A percentile compares a stretch with the other conserved stretches of the same genome.
These are phyloP conservation scores for Choiromyces venosus DNA, from an alignment of 495 filamentous ascomycete species.

Conservation along the genomic window DNA sequence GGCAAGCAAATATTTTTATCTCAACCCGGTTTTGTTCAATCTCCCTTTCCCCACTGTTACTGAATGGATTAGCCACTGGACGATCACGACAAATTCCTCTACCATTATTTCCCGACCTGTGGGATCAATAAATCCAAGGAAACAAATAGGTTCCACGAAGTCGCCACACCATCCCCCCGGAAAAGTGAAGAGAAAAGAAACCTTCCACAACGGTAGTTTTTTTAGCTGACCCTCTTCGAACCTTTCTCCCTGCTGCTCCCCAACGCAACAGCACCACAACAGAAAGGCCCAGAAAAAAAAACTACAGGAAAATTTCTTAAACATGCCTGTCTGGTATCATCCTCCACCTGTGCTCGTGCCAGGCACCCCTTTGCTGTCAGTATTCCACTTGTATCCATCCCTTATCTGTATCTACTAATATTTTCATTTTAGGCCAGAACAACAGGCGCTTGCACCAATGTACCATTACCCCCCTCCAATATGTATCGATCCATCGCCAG, in stretches of 20 bases:
- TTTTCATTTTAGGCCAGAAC: constrained; percentile 22
- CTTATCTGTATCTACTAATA: constrained; percentile 10
- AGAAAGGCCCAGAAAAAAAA: not conserved
- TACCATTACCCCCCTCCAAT: constrained; percentile 38
- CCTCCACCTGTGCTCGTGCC: constrained; percentile 35
- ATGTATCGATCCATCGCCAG: constrained; percentile 34
- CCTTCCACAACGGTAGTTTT: too few relatives aligned
- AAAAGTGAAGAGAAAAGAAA: too few relatives aligned
- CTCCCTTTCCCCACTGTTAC: too few relatives aligned
- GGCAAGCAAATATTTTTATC: too few relatives aligned
- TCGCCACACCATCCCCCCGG: too few relatives aligned
- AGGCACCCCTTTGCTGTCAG: constrained; percentile 22
- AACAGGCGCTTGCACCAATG: constrained; percentile 28
- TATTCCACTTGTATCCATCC: not conserved
- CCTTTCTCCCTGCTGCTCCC: not conserved
- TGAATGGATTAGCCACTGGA: too few relatives aligned
- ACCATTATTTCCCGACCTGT: too few relatives aligned
- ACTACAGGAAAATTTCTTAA: not conserved
- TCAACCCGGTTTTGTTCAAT: too few relatives aligned
- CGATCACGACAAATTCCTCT: too few relatives aligned
- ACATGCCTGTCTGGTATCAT: constrained; percentile 37
- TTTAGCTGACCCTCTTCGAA: not conserved
- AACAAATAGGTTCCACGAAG: too few relatives aligned
- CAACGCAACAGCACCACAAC: not conserved
- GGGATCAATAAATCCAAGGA: too few relatives aligned